phyloP scores from a whole-genome alignment of 2,329 filamentous ascomycete species.

The Karstenula rhodostoma region DNA sequence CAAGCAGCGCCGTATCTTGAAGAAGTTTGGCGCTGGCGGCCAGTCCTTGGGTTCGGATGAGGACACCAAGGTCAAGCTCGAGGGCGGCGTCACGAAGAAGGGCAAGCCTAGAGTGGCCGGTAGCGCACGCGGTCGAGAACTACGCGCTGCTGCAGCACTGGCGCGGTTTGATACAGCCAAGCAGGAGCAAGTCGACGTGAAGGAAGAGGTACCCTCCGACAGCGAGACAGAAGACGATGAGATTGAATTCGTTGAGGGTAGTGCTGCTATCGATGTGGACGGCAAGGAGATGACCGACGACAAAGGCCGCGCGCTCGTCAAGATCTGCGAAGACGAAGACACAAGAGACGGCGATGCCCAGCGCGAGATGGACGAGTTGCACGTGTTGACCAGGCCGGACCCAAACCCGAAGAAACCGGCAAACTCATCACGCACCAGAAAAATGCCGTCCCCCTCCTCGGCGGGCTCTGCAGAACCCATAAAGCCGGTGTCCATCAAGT shows the following conservation, averaged over 20 bases:
- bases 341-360: slow-evolving; percentile 45
- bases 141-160: slow-evolving; percentile 78
- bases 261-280: slow-evolving; percentile 70
- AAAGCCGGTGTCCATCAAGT: not conserved
- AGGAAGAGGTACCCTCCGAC: slow-evolving; percentile 42
- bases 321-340: slow-evolving; percentile 76
- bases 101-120: slow-evolving; percentile 77
- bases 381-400: slow-evolving; percentile 49
- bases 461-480: not conserved
- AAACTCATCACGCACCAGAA: not conserved
- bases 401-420: slow-evolving; percentile 15
- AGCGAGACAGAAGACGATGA: slow-evolving; percentile 48
- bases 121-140: slow-evolving; percentile 76
- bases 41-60: slow-evolving; percentile 74
- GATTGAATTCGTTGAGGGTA: slow-evolving; percentile 44
- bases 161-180: slow-evolving; percentile 70
- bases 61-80: slow-evolving; percentile 69
- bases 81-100: slow-evolving; percentile 68
- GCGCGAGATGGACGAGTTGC: slow-evolving; percentile 74
- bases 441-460: slow-evolving; percentile 14
- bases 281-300: slow-evolving; percentile 71
- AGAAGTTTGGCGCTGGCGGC: slow-evolving; percentile 79
- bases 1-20: slow-evolving; percentile 75
- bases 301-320: slow-evolving; percentile 71
- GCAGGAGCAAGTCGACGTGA: slow-evolving; percentile 51